A percentile compares a stretch with the other conserved stretches of the same genome.
These are phyloP conservation scores for Fonsecaea nubica DNA, from an alignment of 2,329 filamentous ascomycete species.

Conservation along the genomic window DNA sequence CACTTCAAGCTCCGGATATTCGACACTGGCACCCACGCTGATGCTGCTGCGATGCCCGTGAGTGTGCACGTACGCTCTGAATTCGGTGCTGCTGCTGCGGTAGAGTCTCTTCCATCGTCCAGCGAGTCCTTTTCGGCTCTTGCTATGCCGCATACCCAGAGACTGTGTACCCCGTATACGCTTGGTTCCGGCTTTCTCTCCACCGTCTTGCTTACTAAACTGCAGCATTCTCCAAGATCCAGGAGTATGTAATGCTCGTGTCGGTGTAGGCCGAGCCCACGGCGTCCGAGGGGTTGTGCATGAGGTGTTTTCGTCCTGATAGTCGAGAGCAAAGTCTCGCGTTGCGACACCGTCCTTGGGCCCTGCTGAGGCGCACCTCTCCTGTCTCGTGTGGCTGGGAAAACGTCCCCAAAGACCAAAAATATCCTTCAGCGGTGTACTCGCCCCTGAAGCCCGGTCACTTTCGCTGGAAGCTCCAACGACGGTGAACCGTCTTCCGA, in stretches of 20 bases:
- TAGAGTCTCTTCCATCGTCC: constrained; percentile 34
- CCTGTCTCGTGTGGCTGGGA: constrained; percentile 37
- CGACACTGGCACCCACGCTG: constrained; percentile 31
- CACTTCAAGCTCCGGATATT: constrained; percentile 39
- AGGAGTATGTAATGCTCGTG: constrained; percentile 16
- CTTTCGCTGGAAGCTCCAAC: constrained; percentile 9
- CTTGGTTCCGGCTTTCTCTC: constrained; percentile 30
- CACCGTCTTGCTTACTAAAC: constrained; percentile 22
- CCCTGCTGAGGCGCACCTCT: constrained; percentile 37
- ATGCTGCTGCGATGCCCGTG: constrained; percentile 38
- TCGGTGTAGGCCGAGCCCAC: constrained; percentile 11
- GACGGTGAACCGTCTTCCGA: constrained; percentile 24
- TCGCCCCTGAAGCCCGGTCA: constrained; percentile 13
- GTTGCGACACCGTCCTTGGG: constrained; percentile 30
- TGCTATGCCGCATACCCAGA: constrained; percentile 6
- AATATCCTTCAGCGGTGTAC: constrained; percentile 32
- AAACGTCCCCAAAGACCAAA: constrained; percentile 39
- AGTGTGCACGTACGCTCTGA: constrained; percentile 29
- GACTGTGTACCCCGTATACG: constrained; percentile 11
- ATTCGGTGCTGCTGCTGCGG: constrained; percentile 35
- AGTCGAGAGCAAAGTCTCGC: constrained; percentile 35
- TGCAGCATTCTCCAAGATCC: constrained; percentile 29
- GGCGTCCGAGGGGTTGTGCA: not conserved
- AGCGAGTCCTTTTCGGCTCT: constrained; percentile 24
- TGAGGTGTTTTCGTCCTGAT: constrained; percentile 11